phyloP scores from a whole-genome alignment of 2,329 filamentous ascomycete genomes.

The Nigrospora osmanthi region DNA sequence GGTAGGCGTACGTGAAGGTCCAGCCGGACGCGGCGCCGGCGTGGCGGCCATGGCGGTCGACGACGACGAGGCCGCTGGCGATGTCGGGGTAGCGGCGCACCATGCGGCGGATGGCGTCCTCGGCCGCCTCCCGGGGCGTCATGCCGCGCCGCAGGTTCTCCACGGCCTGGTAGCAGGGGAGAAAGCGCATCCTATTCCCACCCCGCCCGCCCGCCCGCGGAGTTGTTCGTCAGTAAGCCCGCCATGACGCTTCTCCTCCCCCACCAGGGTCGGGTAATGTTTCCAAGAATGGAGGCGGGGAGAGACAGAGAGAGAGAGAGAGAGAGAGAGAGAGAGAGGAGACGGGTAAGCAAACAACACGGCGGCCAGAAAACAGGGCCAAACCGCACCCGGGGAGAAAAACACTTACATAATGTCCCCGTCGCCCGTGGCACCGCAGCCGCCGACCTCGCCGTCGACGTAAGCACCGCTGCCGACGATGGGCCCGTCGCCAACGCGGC shows the following conservation, averaged over 20 bases:
- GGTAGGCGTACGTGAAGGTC: slow-evolving; percentile 45
- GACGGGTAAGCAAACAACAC: no score
- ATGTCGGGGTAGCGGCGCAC: slow-evolving; percentile 35
- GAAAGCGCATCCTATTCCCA: slow-evolving; percentile 33
- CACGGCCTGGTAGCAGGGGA: slow-evolving; percentile 50
- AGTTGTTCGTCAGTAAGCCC: no score
- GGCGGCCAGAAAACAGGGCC: no score
- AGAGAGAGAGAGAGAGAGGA: background rate
- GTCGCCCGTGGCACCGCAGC: slow-evolving; percentile 48
- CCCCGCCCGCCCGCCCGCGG: no score
- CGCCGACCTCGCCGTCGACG: slow-evolving; percentile 44
- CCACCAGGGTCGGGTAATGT: no score
- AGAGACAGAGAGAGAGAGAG: no score
- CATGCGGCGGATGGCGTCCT: slow-evolving; percentile 43
- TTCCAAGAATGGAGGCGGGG: background rate
- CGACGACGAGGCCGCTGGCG: slow-evolving; percentile 41
- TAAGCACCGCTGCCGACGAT: slow-evolving; percentile 48
- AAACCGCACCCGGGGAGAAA: no score
- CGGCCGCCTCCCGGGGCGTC: slow-evolving; percentile 37
- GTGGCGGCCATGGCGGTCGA: slow-evolving; percentile 38
- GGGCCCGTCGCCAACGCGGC: slow-evolving; percentile 47
- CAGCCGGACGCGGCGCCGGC: slow-evolving; percentile 44
- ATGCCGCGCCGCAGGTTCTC: slow-evolving; percentile 43
- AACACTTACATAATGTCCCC: slow-evolving; percentile 52
- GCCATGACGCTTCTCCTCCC: no score